phyloP scores from a whole-genome alignment of 495 filamentous ascomycete species.

The Endocarpon pusillum region DNA sequence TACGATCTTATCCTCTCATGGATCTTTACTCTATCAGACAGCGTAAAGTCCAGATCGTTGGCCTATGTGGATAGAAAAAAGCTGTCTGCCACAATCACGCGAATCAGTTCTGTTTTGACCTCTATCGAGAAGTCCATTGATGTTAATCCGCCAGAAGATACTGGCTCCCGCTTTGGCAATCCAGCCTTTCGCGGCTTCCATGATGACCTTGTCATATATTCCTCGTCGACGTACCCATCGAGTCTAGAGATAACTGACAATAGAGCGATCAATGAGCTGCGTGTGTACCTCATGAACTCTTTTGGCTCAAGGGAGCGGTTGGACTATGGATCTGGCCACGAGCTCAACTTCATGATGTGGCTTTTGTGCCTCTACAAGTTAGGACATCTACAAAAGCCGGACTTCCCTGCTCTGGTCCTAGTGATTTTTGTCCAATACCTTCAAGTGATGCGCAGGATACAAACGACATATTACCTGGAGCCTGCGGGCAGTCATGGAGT shows the following conservation, averaged over 20 bases:
- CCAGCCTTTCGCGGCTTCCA: constrained; percentile 73
- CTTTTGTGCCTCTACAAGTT: constrained; percentile 77
- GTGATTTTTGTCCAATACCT: constrained; percentile 67
- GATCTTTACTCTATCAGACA: constrained; percentile 71
- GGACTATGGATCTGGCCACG: constrained; percentile 94
- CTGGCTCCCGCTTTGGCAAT: constrained; percentile 86
- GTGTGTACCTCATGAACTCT: constrained; percentile 63
- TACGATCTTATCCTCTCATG: constrained; percentile 65
- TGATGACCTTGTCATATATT: constrained; percentile 44
- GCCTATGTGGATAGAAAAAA: constrained; percentile 39
- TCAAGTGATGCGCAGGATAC: constrained; percentile 63
- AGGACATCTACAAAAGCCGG: constrained; percentile 37
- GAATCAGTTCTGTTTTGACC: constrained; percentile 55
- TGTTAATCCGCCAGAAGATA: constrained; percentile 60
- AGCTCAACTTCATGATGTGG: constrained; percentile 93
- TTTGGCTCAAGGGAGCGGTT: constrained; percentile 79
- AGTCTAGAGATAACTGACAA: constrained; percentile 34
- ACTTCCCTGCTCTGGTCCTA: constrained; percentile 59
- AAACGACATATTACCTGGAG: constrained; percentile 86
- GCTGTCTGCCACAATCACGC: constrained; percentile 37
- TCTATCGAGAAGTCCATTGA: constrained; percentile 43
- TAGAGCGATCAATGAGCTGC: constrained; percentile 48
- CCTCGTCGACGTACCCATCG: constrained; percentile 21
- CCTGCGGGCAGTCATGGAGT: constrained; percentile 91
- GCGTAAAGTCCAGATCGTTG: constrained; percentile 57